These are phyloP conservation scores for Arthrobotrys megalospora DNA, from an alignment of 2,329 filamentous ascomycete genomes.

Conservation along the genomic window DNA sequence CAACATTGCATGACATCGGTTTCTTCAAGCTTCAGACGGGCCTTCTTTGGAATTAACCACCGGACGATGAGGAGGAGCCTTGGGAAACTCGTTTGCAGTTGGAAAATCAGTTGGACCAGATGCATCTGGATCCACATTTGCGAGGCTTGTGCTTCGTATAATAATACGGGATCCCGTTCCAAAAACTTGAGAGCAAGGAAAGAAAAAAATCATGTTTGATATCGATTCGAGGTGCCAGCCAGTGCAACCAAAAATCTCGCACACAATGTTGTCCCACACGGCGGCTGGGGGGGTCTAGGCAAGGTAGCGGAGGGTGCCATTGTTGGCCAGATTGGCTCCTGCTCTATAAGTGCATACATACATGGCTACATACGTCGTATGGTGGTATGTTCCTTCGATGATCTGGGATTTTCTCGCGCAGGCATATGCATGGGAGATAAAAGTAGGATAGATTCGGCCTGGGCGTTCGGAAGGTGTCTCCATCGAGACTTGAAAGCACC, in stretches of 20 bases:
- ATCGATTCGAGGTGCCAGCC: constrained; percentile 7
- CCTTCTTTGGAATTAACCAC: not conserved
- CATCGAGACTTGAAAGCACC: constrained; percentile 16
- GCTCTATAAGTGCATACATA: constrained; percentile 26
- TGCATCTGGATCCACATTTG: constrained; percentile 1
- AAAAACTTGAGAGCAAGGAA: constrained; percentile 8
- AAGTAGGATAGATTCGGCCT: not conserved
- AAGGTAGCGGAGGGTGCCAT: constrained; percentile 11
- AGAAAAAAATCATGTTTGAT: constrained; percentile 9
- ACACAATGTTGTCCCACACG: constrained; percentile 32
- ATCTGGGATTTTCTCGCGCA: constrained; percentile 25
- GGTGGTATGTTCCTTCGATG: constrained; percentile 15
- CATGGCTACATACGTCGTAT: not conserved
- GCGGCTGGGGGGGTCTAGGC: constrained; percentile 30
- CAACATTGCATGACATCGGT: constrained; percentile 19
- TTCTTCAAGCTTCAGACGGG: constrained; percentile 1
- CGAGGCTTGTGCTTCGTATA: constrained; percentile 4
- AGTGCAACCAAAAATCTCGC: constrained; percentile 23
- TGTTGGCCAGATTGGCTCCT: constrained; percentile 38
- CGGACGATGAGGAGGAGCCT: not conserved
- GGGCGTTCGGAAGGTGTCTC: not conserved
- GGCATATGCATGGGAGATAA: constrained; percentile 2
- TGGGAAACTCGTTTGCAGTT: constrained; percentile 13
- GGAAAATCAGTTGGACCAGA: not conserved
- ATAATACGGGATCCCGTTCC: constrained; percentile 7